These are phyloP conservation scores for Phlebiopsis flavidoalba DNA, from an alignment of 768 basidiomycete species.

Conservation along the genomic window DNA sequence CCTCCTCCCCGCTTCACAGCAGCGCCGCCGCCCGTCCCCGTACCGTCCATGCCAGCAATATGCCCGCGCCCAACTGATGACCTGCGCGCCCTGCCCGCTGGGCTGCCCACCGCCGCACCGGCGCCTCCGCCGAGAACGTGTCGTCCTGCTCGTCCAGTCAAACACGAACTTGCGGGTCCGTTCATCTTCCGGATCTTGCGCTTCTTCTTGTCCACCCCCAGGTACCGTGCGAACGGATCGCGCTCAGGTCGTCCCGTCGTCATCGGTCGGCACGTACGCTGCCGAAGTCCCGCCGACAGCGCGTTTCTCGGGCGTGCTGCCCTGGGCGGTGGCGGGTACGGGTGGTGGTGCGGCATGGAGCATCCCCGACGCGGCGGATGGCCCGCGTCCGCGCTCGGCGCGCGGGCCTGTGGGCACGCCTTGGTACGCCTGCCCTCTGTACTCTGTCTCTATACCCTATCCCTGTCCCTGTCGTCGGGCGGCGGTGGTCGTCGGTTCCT, in stretches of 20 bases:
- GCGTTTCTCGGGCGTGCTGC: neutral
- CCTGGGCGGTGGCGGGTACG: conserved; percentile 19
- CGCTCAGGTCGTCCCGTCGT: conserved; percentile 73
- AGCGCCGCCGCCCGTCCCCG: conserved; percentile 61
- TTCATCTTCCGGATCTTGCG: conserved; percentile 92
- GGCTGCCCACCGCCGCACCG: conserved; percentile 62
- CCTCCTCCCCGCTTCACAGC: conserved; percentile 28
- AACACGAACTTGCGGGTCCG: conserved; percentile 98
- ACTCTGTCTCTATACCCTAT: no score
- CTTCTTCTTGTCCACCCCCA: conserved; percentile 93
- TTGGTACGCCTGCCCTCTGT: conserved; percentile 38
- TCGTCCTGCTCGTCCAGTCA: conserved; percentile 97
- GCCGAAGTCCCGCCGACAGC: conserved; percentile 33
- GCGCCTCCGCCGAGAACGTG: conserved; percentile 76
- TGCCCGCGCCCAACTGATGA: conserved; percentile 87
- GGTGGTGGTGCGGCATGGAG: conserved; percentile 14
- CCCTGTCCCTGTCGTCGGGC: conserved; percentile 13
- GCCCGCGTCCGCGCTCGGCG: conserved; percentile 55
- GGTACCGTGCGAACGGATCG: conserved; percentile 89
- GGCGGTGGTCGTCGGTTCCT: conserved; percentile 33
- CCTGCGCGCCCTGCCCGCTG: conserved; percentile 77
- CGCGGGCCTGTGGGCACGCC: conserved; percentile 80
- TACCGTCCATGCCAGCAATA: conserved; percentile 85
- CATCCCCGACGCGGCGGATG: no score
- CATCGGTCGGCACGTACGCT: conserved; percentile 58